Base-by-base conservation (phyloP, 1,139 yeast species). In the Yamadazyma aaseri region DNA sequence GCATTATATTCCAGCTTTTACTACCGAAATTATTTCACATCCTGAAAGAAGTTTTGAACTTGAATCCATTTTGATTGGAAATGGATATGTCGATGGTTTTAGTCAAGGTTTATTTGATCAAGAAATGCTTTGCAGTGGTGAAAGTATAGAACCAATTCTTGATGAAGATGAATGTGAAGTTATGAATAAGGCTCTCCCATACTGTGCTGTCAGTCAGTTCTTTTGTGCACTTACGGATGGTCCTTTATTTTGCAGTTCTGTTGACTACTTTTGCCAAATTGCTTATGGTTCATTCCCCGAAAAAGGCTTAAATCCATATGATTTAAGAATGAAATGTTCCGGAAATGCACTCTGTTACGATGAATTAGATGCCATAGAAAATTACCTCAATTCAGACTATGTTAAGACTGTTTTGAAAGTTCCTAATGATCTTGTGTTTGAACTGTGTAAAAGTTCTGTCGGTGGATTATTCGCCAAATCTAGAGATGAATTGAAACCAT, bases 191-290 rank as follows among this genome's bases (percentile, higher is more conserved):
- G 69, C 38, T 63, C 79, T 30, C 53, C 94, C 90, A 41, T 78
- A 90, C 55, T 90, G 97, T 69, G 72, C 89, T 59, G 83, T 85
- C 46, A 76, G 84, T 51, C 65, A 82, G 18, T 90, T 97, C 65
- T 86, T 86, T 63, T 69, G 74, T 32, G 65, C 83, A 80, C 50
- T 77, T 85, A 26, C 82, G 84, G 22, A 82, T 89, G 75, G 69
- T 90, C 3, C 90, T 97, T 73, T 89, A 86, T 35, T 96, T 96
- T 11, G 96, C n/a, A n/a, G n/a, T n/a, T n/a, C 97, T 20, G 66
- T 22, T 25, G 15, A 45, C 38, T 20, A 34, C 42, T 35, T 50
- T 42, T 44, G 47, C 28, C 30, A 29, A 11, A 20, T 62, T 35
- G 66, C 74, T 53, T 15, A 28, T 17, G 38, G 35, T 30, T 50